Conservation (phyloP, 2,329 filamentous ascomycete genomes). For the Beauveria sp. region DNA sequence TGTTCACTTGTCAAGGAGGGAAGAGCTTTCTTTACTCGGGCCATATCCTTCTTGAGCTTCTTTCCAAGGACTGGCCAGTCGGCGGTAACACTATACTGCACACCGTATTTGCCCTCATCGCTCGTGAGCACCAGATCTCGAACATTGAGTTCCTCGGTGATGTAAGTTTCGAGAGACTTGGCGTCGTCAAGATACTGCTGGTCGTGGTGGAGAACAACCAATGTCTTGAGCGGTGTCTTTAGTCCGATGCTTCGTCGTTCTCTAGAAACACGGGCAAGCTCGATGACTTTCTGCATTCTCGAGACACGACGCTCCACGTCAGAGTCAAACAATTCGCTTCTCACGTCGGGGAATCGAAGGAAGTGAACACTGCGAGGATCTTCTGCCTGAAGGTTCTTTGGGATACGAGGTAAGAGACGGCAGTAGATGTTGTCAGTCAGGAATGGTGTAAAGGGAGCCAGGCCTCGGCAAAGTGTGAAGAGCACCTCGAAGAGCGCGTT, state of each 20-base stretch:
- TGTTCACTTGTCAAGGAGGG: constrained; percentile 71
- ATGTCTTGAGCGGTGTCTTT: constrained; percentile 83
- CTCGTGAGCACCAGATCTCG: constrained; percentile 75
- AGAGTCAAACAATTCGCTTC: constrained; percentile 79
- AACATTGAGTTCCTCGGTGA: constrained; percentile 86
- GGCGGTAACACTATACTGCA: constrained; percentile 81
- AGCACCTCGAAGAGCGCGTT: constrained; percentile 93
- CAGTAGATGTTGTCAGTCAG: constrained; percentile 91
- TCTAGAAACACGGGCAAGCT: constrained; percentile 76
- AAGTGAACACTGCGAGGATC: constrained; percentile 89
- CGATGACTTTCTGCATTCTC: constrained; percentile 94
- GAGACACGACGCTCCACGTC: constrained; percentile 79
- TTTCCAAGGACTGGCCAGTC: constrained; percentile 94
- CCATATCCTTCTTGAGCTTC: constrained; percentile 93
- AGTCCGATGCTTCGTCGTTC: constrained; percentile 78
- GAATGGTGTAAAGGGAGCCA: constrained; percentile 91
- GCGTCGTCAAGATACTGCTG: constrained; percentile 79
- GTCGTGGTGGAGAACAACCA: constrained; percentile 83
- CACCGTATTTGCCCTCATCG: constrained; percentile 85
- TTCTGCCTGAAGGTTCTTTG: constrained; percentile 56
- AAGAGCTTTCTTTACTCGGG: constrained; percentile 84
- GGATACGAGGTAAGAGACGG: constrained; percentile 74
- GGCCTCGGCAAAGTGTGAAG: constrained; percentile 76
- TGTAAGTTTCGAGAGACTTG: constrained; percentile 76
- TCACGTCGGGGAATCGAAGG: constrained; percentile 79